Evolutionary conservation across 2,329 filamentous ascomycete species (phyloP).

Genomic region (Pseudogymnoascus sp.): DNA sequence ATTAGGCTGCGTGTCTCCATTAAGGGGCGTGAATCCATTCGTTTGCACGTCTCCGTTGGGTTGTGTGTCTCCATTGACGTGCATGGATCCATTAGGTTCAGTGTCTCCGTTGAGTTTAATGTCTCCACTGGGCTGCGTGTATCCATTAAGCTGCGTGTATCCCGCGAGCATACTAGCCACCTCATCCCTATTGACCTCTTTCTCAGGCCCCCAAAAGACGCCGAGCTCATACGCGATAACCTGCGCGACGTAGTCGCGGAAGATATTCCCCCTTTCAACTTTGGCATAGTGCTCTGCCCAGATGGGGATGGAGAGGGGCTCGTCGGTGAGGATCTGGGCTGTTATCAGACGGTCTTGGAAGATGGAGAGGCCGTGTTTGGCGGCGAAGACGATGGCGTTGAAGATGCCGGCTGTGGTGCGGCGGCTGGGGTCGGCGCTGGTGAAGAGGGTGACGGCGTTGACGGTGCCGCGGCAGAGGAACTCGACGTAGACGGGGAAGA

Average conservation of each 20-base stretch:
- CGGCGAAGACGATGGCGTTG: neutral
- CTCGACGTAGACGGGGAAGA: neutral
- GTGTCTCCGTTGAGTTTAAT: neutral
- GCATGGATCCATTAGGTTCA: neutral
- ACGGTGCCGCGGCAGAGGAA: neutral
- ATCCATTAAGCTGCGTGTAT: neutral
- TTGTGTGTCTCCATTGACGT: neutral
- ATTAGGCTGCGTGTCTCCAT: neutral
- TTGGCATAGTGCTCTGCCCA: neutral
- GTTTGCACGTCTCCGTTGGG: neutral
- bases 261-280: neutral
- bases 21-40: neutral
- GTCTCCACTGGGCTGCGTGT: neutral
- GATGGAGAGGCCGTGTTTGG: neutral
- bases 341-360: neutral
- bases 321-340: neutral
- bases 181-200: neutral
- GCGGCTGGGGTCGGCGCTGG: neutral
- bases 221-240: neutral
- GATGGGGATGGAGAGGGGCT: neutral
- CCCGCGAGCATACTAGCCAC: neutral
- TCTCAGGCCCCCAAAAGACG: neutral
- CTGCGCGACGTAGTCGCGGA: neutral
- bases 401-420: neutral
- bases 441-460: neutral